Base-by-base conservation (phyloP, 805 yeast species). In the Candida ascalaphidarum region DNA sequence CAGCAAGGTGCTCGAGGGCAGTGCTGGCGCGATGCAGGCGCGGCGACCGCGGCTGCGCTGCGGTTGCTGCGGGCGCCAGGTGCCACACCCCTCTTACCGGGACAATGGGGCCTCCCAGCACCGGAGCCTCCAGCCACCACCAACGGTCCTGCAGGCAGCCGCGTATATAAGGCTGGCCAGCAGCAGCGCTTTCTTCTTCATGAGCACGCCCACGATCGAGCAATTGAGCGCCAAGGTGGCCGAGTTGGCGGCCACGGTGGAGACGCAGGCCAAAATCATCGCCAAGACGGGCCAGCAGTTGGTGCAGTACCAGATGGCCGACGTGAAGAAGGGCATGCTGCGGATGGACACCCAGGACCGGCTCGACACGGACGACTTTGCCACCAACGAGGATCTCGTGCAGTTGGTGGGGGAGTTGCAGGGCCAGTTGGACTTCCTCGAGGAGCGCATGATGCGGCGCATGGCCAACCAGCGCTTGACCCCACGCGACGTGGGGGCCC, bases 381-480 rank as follows among this genome's bases (percentile, higher is more conserved):
- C 77, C 21, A 75, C 89, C 3, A 80, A 83, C 40, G 94, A 82
- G 33, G 97, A 89, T 46, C 58, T 88, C 9, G 81, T 81, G 3
- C 89, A 84, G 47, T 62, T 88, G 25, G 96, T 86, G 10, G 84
- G 83, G 8, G 97, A 88, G 52, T 58, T 88, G 31, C 96, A 88
- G 54, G 82, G 83, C 7, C 96, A 88, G 55, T 65, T 88, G 44
- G 88, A 82, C 29, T 61, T 69, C 14, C 50, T 81, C 19, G 97
- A 88, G 47, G 83, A 82, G 40, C 69, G 94, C 40, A 71, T 81
- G 11, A 68, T 82, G 24, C 67, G 81, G 38, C 67, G 97, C 51
- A 59, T 77, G 3, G 69, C 72, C 37, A 86, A 86, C 48, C 61
- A 81, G 1, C 64, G 66, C 15, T 61, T 75, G 31, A 40, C 46